A percentile compares a stretch with the other conserved stretches of the same genome.
Evolutionary conservation across 208 protist species (phyloP).

Genomic region (Trypanosoma caninum): DNA sequence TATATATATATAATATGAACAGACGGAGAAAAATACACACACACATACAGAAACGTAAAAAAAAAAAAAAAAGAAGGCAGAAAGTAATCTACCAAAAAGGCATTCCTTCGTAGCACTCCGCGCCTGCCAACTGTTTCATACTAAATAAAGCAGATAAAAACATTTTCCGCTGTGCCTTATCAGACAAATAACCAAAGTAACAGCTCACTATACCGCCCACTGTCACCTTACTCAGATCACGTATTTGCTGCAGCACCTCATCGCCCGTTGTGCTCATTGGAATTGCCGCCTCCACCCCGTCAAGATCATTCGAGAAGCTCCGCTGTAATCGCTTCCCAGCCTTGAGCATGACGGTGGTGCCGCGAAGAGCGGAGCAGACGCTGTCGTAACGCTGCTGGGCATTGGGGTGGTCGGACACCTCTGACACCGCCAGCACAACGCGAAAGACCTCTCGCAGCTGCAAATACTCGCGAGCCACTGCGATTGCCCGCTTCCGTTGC

Average conservation of each 20-base stretch:
- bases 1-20: too few relatives aligned
- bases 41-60: background rate
- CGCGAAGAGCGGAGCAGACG: slow-evolving; percentile 25
- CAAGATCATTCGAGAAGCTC: slow-evolving; percentile 15
- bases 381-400: slow-evolving; percentile 30
- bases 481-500: slow-evolving; percentile 9
- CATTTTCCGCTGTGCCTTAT: slow-evolving; percentile 20
- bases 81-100: slow-evolving; percentile 18
- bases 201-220: slow-evolving; percentile 30
- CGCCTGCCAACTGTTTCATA: slow-evolving; percentile 29
- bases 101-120: slow-evolving; percentile 15
- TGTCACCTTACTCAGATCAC: slow-evolving; percentile 25
- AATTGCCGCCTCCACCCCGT: slow-evolving; percentile 21
- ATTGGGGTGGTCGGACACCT: slow-evolving; percentile 29
- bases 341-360: slow-evolving; percentile 26
- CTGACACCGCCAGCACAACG: slow-evolving; percentile 23
- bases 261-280: slow-evolving; percentile 19
- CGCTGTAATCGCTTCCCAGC: slow-evolving; percentile 14
- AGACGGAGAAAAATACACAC: too few relatives aligned
- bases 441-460: slow-evolving; percentile 27
- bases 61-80: slow-evolving; percentile 3
- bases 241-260: slow-evolving; percentile 20
- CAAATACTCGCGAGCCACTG: slow-evolving; percentile 25
- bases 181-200: slow-evolving; percentile 25
- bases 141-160: slow-evolving; percentile 30